phyloP scores from a whole-genome alignment of 768 basidiomycete genomes.

The Boletus reticulatus region DNA sequence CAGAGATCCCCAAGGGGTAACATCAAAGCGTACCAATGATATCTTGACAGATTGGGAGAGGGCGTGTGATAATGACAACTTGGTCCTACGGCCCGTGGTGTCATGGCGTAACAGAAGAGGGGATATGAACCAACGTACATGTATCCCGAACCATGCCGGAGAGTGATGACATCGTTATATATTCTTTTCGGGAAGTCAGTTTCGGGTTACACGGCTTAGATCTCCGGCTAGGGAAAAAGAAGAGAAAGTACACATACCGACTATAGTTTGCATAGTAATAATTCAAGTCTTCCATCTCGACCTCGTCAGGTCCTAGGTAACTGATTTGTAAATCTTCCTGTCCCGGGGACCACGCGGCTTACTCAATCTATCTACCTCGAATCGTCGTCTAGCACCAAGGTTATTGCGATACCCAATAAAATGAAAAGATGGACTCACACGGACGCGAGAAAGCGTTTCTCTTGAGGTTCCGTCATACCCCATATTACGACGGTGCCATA shows the following conservation, averaged over 20 bases:
- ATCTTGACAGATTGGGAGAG: slow-evolving; percentile 97
- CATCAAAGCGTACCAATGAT: slow-evolving; percentile 59
- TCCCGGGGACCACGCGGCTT: slow-evolving; percentile 19
- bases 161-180: slow-evolving; percentile 96
- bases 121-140: slow-evolving; percentile 57
- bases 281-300: slow-evolving; percentile 97
- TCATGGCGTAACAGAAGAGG: slow-evolving; percentile 8
- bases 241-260: slow-evolving; percentile 48
- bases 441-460: slow-evolving; percentile 85
- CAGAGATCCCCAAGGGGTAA: background rate
- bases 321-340: background rate
- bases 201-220: slow-evolving; percentile 31
- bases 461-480: slow-evolving; percentile 95
- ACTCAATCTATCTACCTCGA: slow-evolving; percentile 88
- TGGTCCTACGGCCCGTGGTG: slow-evolving; percentile 64
- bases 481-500: slow-evolving; percentile 96
- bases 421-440: slow-evolving; percentile 56
- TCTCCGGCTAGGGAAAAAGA: slow-evolving; percentile 2
- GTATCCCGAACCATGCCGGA: slow-evolving; percentile 91
- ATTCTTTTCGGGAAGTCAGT: slow-evolving; percentile 47
- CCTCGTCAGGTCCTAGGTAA: slow-evolving; percentile 71
- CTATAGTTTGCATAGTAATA: slow-evolving; percentile 98
- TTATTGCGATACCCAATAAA: background rate
- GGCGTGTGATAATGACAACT: slow-evolving; percentile 91
- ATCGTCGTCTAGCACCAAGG: slow-evolving; percentile 67